Percentiles rank a stretch among this genome's conserved stretches.
phyloP scores from a whole-genome alignment of 75 land plant species.

The Selaginella tamariscina region DNA sequence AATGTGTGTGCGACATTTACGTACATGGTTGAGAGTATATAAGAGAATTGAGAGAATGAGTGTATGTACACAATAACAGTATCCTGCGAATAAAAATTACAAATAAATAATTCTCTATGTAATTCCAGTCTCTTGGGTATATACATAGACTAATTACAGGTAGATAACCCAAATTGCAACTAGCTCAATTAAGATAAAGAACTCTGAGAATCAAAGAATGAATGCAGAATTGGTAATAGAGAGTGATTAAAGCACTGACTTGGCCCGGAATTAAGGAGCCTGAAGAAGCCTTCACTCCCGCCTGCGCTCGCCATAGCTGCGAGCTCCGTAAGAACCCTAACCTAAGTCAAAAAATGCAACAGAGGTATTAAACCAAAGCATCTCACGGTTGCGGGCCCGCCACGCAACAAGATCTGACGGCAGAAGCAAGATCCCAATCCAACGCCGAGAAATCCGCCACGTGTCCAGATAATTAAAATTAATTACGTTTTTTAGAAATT shows the following conservation, averaged over 20 bases:
- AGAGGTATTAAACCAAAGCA: background rate
- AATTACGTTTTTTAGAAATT: background rate
- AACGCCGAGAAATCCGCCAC: background rate
- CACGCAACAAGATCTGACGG: too few species aligned
- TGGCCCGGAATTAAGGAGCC: background rate
- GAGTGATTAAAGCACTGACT: background rate
- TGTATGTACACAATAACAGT: background rate
- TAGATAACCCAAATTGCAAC: too few species aligned
- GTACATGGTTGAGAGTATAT: too few species aligned
- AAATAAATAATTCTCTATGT: too few species aligned
- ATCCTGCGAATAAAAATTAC: too few species aligned
- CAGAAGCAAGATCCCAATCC: too few species aligned
- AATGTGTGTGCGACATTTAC: too few species aligned
- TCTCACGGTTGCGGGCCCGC: background rate
- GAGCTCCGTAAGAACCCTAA: background rate
- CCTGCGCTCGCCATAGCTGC: background rate
- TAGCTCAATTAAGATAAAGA: too few species aligned
- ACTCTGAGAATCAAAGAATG: too few species aligned
- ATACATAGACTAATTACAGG: too few species aligned
- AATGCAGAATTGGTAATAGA: too few species aligned
- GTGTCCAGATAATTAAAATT: background rate
- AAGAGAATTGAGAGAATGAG: background rate
- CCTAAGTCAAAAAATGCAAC: background rate
- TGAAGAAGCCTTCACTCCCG: background rate
- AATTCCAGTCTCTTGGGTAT: too few species aligned